Conservation (phyloP, 805 yeast genomes). For the Crinitomyces ghanaensis region DNA sequence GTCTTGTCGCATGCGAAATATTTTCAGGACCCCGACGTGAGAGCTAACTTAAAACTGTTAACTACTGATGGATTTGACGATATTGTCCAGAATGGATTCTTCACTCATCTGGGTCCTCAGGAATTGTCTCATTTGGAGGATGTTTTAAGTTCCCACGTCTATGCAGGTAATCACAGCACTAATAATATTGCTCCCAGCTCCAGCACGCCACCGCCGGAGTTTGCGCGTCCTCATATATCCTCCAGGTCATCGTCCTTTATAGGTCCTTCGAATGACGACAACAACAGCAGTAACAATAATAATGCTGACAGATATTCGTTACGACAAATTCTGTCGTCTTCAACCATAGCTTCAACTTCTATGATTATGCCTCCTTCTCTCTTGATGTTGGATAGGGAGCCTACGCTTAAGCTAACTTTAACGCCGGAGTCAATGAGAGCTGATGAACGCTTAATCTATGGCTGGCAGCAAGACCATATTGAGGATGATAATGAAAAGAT, state of each 20-base stretch:
- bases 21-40: conserved; percentile 13
- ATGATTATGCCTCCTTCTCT: not conserved
- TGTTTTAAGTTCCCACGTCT: not conserved
- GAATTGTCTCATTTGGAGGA: conserved; percentile 1
- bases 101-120: conserved; percentile 5
- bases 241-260: not conserved
- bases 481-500: conserved; percentile 12
- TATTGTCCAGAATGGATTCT: conserved; percentile 19
- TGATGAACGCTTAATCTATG: conserved; percentile 19
- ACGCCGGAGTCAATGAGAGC: conserved; percentile 20
- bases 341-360: conserved; percentile 2
- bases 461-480: conserved; percentile 20
- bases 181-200: not conserved
- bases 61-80: conserved; percentile 16
- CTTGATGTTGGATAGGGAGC: conserved; percentile 9
- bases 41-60: conserved; percentile 12
- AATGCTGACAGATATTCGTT: not conserved
- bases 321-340: not conserved
- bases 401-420: conserved; percentile 19
- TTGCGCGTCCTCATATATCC: conserved; percentile 3
- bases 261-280: not conserved
- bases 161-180: not conserved
- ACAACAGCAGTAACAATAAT: not conserved
- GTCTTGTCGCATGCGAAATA: conserved; percentile 14
- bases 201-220: conserved; percentile 4